phyloP scores from a whole-genome alignment of 805 yeast species.

The Alloascoidea hylecoeti region DNA sequence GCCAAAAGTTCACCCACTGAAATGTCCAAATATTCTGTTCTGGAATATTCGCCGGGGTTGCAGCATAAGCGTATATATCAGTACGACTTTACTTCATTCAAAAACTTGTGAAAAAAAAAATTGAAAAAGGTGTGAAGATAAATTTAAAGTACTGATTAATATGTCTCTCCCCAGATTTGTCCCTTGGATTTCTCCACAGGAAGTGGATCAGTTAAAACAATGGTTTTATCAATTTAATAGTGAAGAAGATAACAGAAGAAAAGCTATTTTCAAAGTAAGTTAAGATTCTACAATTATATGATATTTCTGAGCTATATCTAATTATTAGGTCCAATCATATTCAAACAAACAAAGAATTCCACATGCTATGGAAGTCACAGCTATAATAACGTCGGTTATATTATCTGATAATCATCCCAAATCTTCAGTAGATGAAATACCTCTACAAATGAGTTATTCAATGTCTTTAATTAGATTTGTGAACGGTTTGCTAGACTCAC shows the following conservation, averaged over 20 bases:
- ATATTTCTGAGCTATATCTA: slow-evolving; percentile 6
- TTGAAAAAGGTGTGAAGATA: no score
- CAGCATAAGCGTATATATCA: no score
- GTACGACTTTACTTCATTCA: no score
- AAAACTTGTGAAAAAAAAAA: no score
- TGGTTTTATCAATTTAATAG: slow-evolving; percentile 35
- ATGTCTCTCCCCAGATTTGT: slow-evolving; percentile 16
- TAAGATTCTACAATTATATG: background rate
- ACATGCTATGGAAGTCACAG: slow-evolving; percentile 58
- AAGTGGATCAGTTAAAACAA: slow-evolving; percentile 27
- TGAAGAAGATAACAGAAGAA: slow-evolving; percentile 17
- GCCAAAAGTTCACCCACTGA: no score
- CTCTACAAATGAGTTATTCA: slow-evolving; percentile 41
- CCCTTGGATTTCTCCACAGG: slow-evolving; percentile 24
- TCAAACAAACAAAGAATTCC: slow-evolving; percentile 51
- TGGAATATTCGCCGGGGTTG: no score
- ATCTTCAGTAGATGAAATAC: slow-evolving; percentile 18
- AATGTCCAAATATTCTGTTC: no score
- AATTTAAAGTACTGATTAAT: no score
- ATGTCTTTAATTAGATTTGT: slow-evolving; percentile 78
- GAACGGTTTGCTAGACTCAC: slow-evolving; percentile 81
- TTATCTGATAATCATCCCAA: slow-evolving; percentile 27
- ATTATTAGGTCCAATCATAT: slow-evolving; percentile 22
- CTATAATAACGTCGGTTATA: slow-evolving; percentile 36
- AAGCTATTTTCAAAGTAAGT: slow-evolving; percentile 35